Evolutionary conservation across 495 filamentous ascomycete genomes (phyloP).

Genomic region (Xylaria scruposa): DNA sequence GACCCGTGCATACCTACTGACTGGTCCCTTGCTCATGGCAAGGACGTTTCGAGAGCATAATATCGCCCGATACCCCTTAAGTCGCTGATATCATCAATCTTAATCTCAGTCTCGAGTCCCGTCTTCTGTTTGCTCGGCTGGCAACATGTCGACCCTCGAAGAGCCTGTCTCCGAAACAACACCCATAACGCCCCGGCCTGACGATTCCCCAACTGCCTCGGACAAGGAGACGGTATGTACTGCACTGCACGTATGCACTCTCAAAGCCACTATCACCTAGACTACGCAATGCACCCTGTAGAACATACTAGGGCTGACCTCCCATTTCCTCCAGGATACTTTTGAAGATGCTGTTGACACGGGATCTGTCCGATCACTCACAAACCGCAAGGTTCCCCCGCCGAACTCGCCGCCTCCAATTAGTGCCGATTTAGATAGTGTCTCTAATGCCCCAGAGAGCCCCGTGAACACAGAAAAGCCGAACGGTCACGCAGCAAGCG

Average conservation of each 20-base stretch:
- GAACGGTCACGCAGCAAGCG: constrained; percentile 34
- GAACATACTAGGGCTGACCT: constrained; percentile 24
- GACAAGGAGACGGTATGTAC: constrained; percentile 50
- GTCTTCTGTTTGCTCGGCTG: not conserved
- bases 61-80: constrained; percentile 4
- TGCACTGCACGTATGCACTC: constrained; percentile 5
- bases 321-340: constrained; percentile 62
- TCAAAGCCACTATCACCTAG: constrained; percentile 13
- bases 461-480: constrained; percentile 35
- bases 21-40: constrained; percentile 17
- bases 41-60: constrained; percentile 9
- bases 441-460: constrained; percentile 33
- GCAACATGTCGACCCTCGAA: constrained; percentile 40
- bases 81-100: not conserved
- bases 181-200: constrained; percentile 34
- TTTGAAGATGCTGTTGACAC: constrained; percentile 79
- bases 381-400: constrained; percentile 55
- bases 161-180: constrained; percentile 34
- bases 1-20: not conserved
- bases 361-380: constrained; percentile 54
- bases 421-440: constrained; percentile 30
- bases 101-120: not conserved
- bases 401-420: constrained; percentile 44
- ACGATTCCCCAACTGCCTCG: constrained; percentile 40
- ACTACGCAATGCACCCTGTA: not conserved